Evolutionary conservation across 225 moss, liverwort and hornwort species (phyloP), one percentile per base, ranked within the genome.

Genomic region (Polytrichum commune): DNA sequence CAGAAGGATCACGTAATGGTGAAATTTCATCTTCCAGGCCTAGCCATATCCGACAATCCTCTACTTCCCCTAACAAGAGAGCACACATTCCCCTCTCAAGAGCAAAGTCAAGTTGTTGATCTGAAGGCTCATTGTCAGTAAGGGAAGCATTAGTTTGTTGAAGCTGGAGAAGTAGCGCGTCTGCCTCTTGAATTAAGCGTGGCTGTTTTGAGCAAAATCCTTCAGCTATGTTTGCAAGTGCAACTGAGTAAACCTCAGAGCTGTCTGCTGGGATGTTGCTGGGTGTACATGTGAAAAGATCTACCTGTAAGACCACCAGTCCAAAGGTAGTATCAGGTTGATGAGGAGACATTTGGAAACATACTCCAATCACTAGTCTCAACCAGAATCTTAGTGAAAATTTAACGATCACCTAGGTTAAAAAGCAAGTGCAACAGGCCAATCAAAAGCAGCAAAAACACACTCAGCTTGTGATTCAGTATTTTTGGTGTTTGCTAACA

Each of bases 201-300:
- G 96, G 96, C 64, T 76, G 92, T 70, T 92, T 97, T 8, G 78
- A 73, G 76, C 77, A 81, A 76, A 85, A 97, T 57, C 92, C 97
- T 76, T 94, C 88, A 56, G 88, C 91, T 20, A 97, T 85, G 83
- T 97, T 83, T 27, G 97, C 97, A 27, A 97, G 80, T 27, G 97
- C 97, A 63, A 81, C 97, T 66, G 88, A 82, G 68, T 90, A 94
- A 8, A 97, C 97, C 79, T 97, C 94, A 56, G 85, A 91, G 76
- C 92, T 91, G 79, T 92, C 97, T 62, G 94, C 97, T 56, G 97
- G 97, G 27, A 97, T 93, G 67, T 91, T 91, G 76, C 89, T 90
- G 53, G 97, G 94, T 55, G 97, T 94, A 71, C 88, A 78, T 72
- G 92, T 81, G 74, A 90, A 94, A 65, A 97, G 78, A 18, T 78